A percentile compares a stretch with the other conserved stretches of the same genome.
Conservation (phyloP, 441 rosid species). For the Francoa sonchifolia region DNA sequence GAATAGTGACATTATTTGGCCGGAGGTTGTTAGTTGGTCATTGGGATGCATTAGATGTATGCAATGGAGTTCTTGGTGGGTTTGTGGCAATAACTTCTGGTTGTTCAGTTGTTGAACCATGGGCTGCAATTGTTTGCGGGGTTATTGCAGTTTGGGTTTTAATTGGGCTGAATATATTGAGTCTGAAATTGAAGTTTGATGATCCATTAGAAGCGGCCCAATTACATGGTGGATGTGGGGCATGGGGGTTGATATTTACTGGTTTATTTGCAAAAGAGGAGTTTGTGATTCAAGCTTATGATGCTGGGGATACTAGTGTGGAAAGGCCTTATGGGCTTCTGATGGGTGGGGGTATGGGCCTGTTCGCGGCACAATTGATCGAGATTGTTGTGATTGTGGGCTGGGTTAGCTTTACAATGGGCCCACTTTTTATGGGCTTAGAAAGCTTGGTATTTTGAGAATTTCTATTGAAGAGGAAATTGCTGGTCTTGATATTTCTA, state of each 20-base stretch:
- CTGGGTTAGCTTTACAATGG: constrained; percentile 65
- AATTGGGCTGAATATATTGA: constrained; percentile 42
- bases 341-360: constrained; percentile 73
- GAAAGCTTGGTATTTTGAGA: constrained; percentile 36
- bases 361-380: constrained; percentile 42
- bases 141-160: constrained; percentile 46
- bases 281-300: constrained; percentile 45
- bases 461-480: constrained; percentile 35
- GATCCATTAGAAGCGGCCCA: constrained; percentile 74
- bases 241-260: constrained; percentile 70
- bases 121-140: constrained; percentile 70
- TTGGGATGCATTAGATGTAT: constrained; percentile 66
- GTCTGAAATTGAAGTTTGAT: constrained; percentile 40
- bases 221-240: constrained; percentile 81
- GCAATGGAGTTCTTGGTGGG: constrained; percentile 66
- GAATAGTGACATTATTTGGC: constrained; percentile 50
- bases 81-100: constrained; percentile 70
- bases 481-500: constrained; percentile 49
- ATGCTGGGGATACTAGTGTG: constrained; percentile 23
- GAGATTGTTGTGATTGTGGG: constrained; percentile 37
- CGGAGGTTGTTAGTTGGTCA: constrained; percentile 47
- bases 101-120: constrained; percentile 66
- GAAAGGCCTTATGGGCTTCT: constrained; percentile 45
- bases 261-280: constrained; percentile 61
- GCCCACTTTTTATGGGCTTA: constrained; percentile 53